Base-by-base conservation (phyloP, 192 early-diverging fungal species). In the Coemansia sp. region DNA sequence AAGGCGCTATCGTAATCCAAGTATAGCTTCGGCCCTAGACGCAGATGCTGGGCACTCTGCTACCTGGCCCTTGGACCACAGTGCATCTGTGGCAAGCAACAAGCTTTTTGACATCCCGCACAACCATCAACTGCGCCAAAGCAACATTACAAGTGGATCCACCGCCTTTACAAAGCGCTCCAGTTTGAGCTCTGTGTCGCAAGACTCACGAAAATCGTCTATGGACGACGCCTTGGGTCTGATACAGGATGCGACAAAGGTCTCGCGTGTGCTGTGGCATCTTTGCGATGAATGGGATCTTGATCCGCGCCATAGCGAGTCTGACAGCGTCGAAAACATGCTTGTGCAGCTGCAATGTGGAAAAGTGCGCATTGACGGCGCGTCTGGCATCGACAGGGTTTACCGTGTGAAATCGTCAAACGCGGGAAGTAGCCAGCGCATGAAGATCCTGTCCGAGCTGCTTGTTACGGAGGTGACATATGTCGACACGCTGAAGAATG, bases 401-500 rank as follows among this genome's bases (percentile, higher is more conserved):
- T 67, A 74, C 48, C 71, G 62, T 46, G 62, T 61, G 62, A 74
- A 71, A 40, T 65, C 71, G 9, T 25, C 58, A 7, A 63, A 42
- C 40, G 67, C 69, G 11, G 66, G 66, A n/a, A 68, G 56, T 61
- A 70, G 75, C 63, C 71, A 87, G 69, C 75, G 92, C 19, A 70
- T 81, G 62, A 81, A 85, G 48, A 89, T 96, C 10, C 82, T 91
- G 11, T 85, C 83, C 8, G 94, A 96, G 81, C 87, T 96, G 33
- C 67, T 95, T 29, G 79, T 88, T 55, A 94, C 94, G 3, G 94
- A 96, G 79, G 72, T 85, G 41, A 93, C 92, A 1, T 97, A 97
- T 71, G 93, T 97, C 10, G 83, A 91, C 42, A 88, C 90, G 25
- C 72, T 97, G 52, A 82, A 86, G 62, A 87, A 88, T 40, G 70